These are phyloP conservation scores for Wallacemonas sp. DNA, from an alignment of 208 protist genomes.

Conservation along the genomic window DNA sequence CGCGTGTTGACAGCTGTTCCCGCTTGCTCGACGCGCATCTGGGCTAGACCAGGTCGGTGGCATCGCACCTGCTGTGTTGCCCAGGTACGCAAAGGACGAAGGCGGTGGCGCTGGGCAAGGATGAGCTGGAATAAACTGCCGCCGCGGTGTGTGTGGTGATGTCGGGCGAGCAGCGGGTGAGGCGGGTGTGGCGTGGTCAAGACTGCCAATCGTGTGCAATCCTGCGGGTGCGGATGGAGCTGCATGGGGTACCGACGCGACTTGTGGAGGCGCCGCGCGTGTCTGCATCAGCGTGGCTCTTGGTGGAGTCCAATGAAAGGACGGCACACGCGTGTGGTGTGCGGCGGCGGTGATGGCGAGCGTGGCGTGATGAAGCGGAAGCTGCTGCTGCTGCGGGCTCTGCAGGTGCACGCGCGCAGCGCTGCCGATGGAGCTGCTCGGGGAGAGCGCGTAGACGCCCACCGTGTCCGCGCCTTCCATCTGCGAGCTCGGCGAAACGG, in stretches of 20 bases:
- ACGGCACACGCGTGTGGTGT: background rate
- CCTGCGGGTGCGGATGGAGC: background rate
- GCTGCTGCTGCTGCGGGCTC: no score
- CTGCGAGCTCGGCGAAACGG: conserved; percentile 1
- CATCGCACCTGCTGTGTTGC: no score
- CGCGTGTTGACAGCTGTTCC: no score
- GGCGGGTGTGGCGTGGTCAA: background rate
- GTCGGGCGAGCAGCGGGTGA: background rate
- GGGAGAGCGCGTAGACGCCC: background rate
- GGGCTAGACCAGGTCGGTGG: no score
- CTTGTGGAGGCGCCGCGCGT: no score
- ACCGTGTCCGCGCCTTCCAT: background rate
- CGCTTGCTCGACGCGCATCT: no score
- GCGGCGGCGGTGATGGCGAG: no score
- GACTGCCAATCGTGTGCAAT: no score
- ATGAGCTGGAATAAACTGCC: background rate
- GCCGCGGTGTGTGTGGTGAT: conserved; percentile 7
- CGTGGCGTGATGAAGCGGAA: no score
- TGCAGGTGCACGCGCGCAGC: background rate
- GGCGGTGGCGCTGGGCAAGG: no score
- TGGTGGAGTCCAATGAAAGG: conserved; percentile 3
- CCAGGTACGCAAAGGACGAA: no score
- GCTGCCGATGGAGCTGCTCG: conserved; percentile 14
- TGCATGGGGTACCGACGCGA: background rate
- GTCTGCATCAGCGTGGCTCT: background rate